These are phyloP conservation scores for Hypoxylon intermedium DNA, from an alignment of 495 filamentous ascomycete genomes.

Conservation along the genomic window DNA sequence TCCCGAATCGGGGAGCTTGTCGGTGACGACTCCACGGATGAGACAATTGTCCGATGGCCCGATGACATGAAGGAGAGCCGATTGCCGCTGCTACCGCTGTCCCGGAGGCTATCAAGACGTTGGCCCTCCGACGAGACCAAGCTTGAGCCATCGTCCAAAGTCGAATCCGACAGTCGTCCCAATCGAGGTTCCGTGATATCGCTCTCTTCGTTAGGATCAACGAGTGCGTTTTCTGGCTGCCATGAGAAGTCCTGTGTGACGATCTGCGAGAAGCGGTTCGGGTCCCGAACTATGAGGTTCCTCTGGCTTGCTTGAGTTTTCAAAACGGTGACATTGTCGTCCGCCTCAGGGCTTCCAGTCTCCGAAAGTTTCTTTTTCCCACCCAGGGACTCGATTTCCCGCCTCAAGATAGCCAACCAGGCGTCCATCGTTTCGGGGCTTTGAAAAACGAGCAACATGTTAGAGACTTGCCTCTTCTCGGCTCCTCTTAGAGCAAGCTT, in stretches of 20 bases:
- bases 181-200: constrained; percentile 16
- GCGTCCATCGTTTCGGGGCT: constrained; percentile 83
- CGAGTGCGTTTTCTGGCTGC: constrained; percentile 34
- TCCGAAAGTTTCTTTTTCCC: constrained; percentile 71
- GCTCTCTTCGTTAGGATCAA: constrained; percentile 29
- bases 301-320: constrained; percentile 58
- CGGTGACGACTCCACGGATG: constrained; percentile 62
- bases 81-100: constrained; percentile 55
- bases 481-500: constrained; percentile 72
- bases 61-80: constrained; percentile 68
- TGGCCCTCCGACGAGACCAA: constrained; percentile 57
- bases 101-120: constrained; percentile 57
- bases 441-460: constrained; percentile 80
- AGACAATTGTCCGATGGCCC: constrained; percentile 63
- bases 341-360: constrained; percentile 54
- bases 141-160: constrained; percentile 54
- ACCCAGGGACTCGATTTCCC: constrained; percentile 72
- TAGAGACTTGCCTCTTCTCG: constrained; percentile 67
- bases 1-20: constrained; percentile 57
- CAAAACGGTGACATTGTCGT: constrained; percentile 46
- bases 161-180: constrained; percentile 26
- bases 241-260: constrained; percentile 46
- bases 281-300: constrained; percentile 60
- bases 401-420: constrained; percentile 74
- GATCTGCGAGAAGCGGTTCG: constrained; percentile 50